These are phyloP conservation scores for Bonia amplexicaulis DNA, from an alignment of 176 grass and related monocot genomes.

Conservation along the genomic window DNA sequence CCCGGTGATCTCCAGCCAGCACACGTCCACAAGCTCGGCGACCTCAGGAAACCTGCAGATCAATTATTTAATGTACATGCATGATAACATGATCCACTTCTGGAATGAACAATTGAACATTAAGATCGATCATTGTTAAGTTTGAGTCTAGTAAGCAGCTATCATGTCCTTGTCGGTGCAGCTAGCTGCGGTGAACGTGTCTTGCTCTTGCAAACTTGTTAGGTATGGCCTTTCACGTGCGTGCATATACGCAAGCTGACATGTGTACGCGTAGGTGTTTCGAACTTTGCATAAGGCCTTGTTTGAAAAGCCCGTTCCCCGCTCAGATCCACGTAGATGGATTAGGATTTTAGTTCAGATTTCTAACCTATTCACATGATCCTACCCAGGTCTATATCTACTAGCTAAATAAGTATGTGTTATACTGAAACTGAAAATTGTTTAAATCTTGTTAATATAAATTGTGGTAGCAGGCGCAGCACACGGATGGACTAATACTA, in stretches of 20 bases:
- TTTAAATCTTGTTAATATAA: neutral
- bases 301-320: too few species aligned
- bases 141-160: neutral
- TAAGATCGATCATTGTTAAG: neutral
- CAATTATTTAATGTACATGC: neutral
- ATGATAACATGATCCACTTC: neutral
- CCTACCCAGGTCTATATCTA: too few species aligned
- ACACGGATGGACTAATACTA: too few species aligned
- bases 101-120: too few species aligned
- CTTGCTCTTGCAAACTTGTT: neutral
- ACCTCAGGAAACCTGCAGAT: slow-evolving; percentile 63
- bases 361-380: too few species aligned
- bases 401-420: too few species aligned
- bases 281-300: too few species aligned
- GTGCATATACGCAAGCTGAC: neutral
- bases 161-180: neutral
- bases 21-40: slow-evolving; percentile 49
- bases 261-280: neutral
- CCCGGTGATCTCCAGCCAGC: slow-evolving; percentile 63
- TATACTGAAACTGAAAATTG: neutral
- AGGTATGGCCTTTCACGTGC: neutral
- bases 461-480: too few species aligned
- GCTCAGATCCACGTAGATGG: too few species aligned
- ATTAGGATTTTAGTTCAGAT: too few species aligned
- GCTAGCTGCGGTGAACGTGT: neutral